These are phyloP conservation scores for Starmerella ratchasimensis DNA, from an alignment of 805 yeast genomes.

Conservation along the genomic window DNA sequence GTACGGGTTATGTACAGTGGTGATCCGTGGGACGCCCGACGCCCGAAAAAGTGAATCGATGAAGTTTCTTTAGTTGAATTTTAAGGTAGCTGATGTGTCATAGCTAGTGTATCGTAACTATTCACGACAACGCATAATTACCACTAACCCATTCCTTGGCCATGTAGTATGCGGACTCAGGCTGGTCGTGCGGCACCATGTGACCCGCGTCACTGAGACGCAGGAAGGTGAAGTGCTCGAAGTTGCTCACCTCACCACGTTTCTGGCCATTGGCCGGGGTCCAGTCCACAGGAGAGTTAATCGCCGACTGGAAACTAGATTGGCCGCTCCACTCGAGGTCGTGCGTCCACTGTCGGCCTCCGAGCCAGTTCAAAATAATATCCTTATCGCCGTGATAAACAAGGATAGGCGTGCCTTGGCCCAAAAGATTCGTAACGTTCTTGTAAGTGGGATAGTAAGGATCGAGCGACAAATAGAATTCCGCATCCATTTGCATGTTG, in stretches of 20 bases:
- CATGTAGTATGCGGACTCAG: conserved; percentile 55
- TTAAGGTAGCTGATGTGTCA: no score
- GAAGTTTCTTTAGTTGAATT: no score
- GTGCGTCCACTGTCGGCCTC: conserved; percentile 70
- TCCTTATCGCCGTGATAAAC: conserved; percentile 94
- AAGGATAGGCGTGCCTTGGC: conserved; percentile 64
- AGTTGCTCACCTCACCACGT: conserved; percentile 60
- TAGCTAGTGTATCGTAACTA: no score
- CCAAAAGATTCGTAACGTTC: conserved; percentile 56
- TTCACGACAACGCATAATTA: conserved; percentile 13
- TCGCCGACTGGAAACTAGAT: conserved; percentile 28
- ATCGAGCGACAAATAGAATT: conserved; percentile 39
- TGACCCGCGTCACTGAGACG: conserved; percentile 77
- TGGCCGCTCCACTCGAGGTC: conserved; percentile 47
- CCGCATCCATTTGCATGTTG: conserved; percentile 57
- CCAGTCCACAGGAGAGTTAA: conserved; percentile 28
- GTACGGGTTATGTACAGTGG: no score
- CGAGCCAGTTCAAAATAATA: conserved; percentile 91
- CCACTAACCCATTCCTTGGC: conserved; percentile 52
- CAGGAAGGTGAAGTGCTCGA: conserved; percentile 57
- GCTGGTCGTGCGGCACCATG: conserved; percentile 86
- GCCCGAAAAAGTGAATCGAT: no score
- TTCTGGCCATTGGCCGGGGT: conserved; percentile 26
- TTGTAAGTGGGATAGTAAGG: conserved; percentile 81
- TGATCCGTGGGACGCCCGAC: no score